These are phyloP conservation scores for Penicillium subrubescens DNA, from an alignment of 495 filamentous ascomycete species.

Conservation along the genomic window DNA sequence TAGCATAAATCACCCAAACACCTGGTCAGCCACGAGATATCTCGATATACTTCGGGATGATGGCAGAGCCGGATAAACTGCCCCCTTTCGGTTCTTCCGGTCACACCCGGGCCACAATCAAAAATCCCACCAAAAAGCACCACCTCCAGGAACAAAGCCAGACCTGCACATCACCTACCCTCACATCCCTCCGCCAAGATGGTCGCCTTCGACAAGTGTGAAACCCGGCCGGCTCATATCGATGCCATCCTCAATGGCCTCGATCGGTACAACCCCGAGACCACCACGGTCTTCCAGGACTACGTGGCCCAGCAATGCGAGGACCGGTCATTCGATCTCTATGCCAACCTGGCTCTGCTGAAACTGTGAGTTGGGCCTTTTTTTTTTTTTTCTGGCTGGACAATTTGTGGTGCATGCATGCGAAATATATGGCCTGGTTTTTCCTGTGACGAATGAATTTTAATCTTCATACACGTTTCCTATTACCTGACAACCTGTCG, in stretches of 20 bases:
- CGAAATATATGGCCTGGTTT: conserved; percentile 8
- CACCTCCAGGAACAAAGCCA: conserved; percentile 25
- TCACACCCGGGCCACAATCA: conserved; percentile 38
- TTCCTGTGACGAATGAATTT: conserved; percentile 65
- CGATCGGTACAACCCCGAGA: conserved; percentile 98
- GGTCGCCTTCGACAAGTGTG: conserved; percentile 58
- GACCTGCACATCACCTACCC: conserved; percentile 32
- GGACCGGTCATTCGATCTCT: conserved; percentile 88
- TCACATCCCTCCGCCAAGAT: conserved; percentile 37
- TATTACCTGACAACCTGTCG: conserved; percentile 81
- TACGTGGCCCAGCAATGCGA: conserved; percentile 96
- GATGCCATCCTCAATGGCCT: conserved; percentile 88
- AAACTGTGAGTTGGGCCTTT: conserved; percentile 80
- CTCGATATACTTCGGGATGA: conserved; percentile 19
- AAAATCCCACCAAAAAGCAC: conserved; percentile 46
- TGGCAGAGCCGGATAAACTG: conserved; percentile 26
- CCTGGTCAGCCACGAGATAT: not conserved
- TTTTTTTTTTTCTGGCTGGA: conserved; percentile 9
- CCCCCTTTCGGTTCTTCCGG: conserved; percentile 22
- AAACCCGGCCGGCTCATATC: conserved; percentile 81
- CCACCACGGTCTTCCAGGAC: conserved; percentile 88
- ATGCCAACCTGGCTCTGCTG: conserved; percentile 91
- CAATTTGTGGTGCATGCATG: not conserved
- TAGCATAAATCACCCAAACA: not conserved
- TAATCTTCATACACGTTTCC: conserved; percentile 79